Evolutionary conservation across 2,329 filamentous ascomycete species (phyloP).

Genomic region (Zalaria sp.): DNA sequence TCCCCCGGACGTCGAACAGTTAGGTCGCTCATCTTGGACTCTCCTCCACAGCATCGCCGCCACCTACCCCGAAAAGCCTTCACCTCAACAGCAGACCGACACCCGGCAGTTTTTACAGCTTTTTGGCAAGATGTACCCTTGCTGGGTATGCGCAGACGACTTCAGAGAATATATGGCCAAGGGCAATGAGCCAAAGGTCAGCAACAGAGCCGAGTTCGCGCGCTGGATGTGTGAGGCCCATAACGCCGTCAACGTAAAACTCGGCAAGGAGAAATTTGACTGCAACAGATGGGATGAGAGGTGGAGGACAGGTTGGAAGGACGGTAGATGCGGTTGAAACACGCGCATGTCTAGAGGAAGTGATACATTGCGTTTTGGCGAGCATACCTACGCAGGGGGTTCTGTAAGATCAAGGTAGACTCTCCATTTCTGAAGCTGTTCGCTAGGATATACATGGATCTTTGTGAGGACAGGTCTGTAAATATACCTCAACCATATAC

Average conservation of each 20-base stretch:
- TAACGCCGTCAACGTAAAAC: conserved; percentile 75
- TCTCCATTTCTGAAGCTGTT: not conserved
- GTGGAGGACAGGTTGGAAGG: conserved; percentile 81
- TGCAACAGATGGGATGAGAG: conserved; percentile 83
- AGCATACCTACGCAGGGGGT: no score
- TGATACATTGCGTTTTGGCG: no score
- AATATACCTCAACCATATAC: no score
- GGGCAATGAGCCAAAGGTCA: conserved; percentile 49
- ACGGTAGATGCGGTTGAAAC: conserved; percentile 47
- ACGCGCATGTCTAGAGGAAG: no score
- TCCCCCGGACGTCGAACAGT: conserved; percentile 53
- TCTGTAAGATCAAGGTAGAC: no score
- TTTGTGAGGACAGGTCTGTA: no score
- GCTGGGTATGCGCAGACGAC: conserved; percentile 89
- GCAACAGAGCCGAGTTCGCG: conserved; percentile 54
- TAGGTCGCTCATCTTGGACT: conserved; percentile 86
- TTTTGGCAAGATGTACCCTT: conserved; percentile 83
- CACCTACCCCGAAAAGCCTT: conserved; percentile 61
- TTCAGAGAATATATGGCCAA: conserved; percentile 69
- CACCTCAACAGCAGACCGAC: conserved; percentile 55
- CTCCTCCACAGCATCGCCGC: conserved; percentile 86
- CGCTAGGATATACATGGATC: not conserved
- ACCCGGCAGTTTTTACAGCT: conserved; percentile 63
- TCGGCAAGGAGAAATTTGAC: conserved; percentile 86
- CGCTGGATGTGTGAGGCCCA: conserved; percentile 75